A percentile compares a stretch with the other conserved stretches of the same genome.
These are phyloP conservation scores for Xylaria multiplex DNA, from an alignment of 2,329 filamentous ascomycete species.

Conservation along the genomic window DNA sequence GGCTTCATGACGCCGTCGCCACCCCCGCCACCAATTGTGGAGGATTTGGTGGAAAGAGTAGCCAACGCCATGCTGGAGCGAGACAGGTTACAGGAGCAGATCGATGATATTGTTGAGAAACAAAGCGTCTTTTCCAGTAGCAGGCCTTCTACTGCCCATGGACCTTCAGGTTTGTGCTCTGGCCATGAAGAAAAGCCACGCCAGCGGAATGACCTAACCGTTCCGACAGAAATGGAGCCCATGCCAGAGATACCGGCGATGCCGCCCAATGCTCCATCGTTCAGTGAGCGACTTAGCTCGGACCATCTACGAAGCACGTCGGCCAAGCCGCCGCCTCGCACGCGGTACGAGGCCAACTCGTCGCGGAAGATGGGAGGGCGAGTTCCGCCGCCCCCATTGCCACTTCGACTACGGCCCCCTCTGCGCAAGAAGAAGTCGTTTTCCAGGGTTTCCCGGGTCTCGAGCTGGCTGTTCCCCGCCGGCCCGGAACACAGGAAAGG, in stretches of 20 bases:
- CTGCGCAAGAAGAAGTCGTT: conserved; percentile 75
- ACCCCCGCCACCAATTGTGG: conserved; percentile 53
- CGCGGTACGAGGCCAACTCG: conserved; percentile 50
- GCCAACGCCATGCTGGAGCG: conserved; percentile 68
- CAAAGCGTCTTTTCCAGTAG: conserved; percentile 67
- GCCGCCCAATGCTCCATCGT: conserved; percentile 66
- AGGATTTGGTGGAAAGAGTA: conserved; percentile 64
- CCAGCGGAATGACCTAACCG: conserved; percentile 24
- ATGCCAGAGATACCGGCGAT: conserved; percentile 68
- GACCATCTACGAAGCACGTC: conserved; percentile 55
- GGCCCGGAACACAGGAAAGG: conserved; percentile 49
- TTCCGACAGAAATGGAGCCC: conserved; percentile 55
- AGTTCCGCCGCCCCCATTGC: conserved; percentile 64
- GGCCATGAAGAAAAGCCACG: neutral
- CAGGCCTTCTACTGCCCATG: conserved; percentile 63
- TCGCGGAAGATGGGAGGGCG: conserved; percentile 51
- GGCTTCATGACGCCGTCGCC: conserved; percentile 54
- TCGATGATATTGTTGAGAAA: conserved; percentile 68
- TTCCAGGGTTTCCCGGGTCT: conserved; percentile 69
- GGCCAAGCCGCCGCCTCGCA: conserved; percentile 49
- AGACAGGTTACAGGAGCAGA: conserved; percentile 67
- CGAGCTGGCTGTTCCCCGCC: conserved; percentile 63
- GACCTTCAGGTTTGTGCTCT: conserved; percentile 49
- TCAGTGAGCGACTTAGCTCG: conserved; percentile 64
- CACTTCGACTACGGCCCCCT: conserved; percentile 67